phyloP scores from a whole-genome alignment of 2,329 filamentous ascomycete species.

The Xylariaceae sp. region DNA sequence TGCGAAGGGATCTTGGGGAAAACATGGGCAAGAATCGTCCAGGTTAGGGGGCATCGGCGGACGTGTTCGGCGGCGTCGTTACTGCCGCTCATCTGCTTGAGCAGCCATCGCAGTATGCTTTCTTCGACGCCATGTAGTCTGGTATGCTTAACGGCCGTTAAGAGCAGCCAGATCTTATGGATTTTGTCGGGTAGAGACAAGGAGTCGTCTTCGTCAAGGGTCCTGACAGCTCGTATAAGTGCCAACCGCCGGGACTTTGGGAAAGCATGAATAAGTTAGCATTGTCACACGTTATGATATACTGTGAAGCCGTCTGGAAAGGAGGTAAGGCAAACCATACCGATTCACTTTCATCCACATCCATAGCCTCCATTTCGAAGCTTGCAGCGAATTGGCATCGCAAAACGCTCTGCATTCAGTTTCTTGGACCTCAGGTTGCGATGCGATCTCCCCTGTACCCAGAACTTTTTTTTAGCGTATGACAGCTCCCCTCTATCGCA shows the following conservation, averaged over 20 bases:
- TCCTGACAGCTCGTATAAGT: conserved; percentile 48
- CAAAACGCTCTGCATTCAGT: conserved; percentile 5
- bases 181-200: conserved; percentile 43
- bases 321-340: conserved; percentile 10
- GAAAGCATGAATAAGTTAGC: conserved; percentile 5
- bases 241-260: conserved; percentile 30
- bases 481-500: conserved; percentile 23
- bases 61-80: conserved; percentile 44
- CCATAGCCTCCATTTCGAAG: conserved; percentile 23
- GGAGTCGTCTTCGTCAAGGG: conserved; percentile 48
- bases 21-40: conserved; percentile 57
- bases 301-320: background rate
- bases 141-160: conserved; percentile 38
- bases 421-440: conserved; percentile 1
- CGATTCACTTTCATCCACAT: conserved; percentile 20
- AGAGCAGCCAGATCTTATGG: conserved; percentile 42
- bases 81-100: conserved; percentile 53
- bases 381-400: conserved; percentile 18
- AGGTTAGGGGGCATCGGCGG: conserved; percentile 51
- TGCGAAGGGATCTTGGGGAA: conserved; percentile 62
- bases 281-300: too few species aligned
- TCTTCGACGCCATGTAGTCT: conserved; percentile 51
- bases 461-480: conserved; percentile 8
- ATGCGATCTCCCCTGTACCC: background rate
- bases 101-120: conserved; percentile 56